phyloP scores from a whole-genome alignment of 2,329 filamentous ascomycete genomes.

The Dothideomycetes sp. region DNA sequence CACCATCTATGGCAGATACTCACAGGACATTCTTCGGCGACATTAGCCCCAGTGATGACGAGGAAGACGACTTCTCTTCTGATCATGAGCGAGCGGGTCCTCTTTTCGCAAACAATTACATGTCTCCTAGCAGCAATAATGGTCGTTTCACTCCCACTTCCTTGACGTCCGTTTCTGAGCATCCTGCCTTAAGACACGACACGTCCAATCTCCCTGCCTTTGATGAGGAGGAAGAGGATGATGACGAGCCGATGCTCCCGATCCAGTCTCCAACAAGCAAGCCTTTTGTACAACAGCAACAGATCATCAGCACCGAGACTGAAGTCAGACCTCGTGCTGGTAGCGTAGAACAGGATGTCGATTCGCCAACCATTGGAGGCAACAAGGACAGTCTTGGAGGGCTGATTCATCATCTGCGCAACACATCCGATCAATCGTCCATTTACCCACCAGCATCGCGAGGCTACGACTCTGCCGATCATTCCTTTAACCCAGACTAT shows the following conservation, averaged over 20 bases:
- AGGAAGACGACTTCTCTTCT: slow-evolving; percentile 22
- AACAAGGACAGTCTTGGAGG: slow-evolving; percentile 50
- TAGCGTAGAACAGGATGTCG: slow-evolving; percentile 26
- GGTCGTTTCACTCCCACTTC: slow-evolving; percentile 20
- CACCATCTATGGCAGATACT: slow-evolving; percentile 15
- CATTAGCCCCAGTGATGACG: slow-evolving; percentile 26
- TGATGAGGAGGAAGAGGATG: slow-evolving; percentile 19
- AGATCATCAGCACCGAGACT: slow-evolving; percentile 8
- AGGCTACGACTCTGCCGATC: slow-evolving; percentile 24
- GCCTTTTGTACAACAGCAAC: slow-evolving; percentile 11
- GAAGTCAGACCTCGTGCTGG: slow-evolving; percentile 9
- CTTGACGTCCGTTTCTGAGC: slow-evolving; percentile 23
- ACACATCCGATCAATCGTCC: slow-evolving; percentile 71
- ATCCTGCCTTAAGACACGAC: slow-evolving; percentile 20
- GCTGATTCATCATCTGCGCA: slow-evolving; percentile 54
- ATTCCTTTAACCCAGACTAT: slow-evolving; percentile 32
- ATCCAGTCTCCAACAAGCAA: slow-evolving; percentile 10
- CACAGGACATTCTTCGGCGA: slow-evolving; percentile 28
- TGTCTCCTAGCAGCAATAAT: slow-evolving; percentile 3
- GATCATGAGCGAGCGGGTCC: slow-evolving; percentile 12
- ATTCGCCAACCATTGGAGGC: slow-evolving; percentile 74
- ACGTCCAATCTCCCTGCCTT: slow-evolving; percentile 15
- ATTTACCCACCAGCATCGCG: slow-evolving; percentile 47
- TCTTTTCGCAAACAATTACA: slow-evolving; percentile 8
- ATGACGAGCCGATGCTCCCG: slow-evolving; percentile 10